Percentiles rank a stretch among this genome's conserved stretches.
phyloP scores from a whole-genome alignment of 2,329 filamentous ascomycete genomes.

The Chrysoporthe austroafricana region DNA sequence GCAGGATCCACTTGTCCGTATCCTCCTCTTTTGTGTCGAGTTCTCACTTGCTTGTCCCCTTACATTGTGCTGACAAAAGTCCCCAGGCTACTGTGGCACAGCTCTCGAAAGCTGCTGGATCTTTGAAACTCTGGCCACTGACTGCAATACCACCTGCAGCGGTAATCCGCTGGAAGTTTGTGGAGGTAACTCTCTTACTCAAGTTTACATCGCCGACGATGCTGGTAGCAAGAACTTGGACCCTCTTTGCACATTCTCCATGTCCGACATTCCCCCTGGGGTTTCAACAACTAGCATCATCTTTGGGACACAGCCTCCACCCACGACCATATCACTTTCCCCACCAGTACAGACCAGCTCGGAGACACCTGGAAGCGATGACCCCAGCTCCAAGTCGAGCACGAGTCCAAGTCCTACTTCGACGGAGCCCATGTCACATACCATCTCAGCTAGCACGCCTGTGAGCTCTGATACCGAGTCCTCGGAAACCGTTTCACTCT shows the following conservation, averaged over 20 bases:
- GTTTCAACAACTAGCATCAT: neutral
- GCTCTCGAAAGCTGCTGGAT: neutral
- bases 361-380: neutral
- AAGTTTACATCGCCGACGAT: neutral
- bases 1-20: neutral
- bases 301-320: neutral
- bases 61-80: neutral
- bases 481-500: neutral
- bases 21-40: neutral
- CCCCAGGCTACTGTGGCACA: neutral
- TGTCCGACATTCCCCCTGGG: neutral
- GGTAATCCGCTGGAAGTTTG: neutral
- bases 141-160: neutral
- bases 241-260: neutral
- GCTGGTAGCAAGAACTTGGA: neutral
- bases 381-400: neutral
- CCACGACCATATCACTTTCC: neutral
- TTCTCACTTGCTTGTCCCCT: neutral
- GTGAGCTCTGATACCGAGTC: neutral
- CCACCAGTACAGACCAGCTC: neutral
- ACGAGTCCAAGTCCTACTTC: neutral
- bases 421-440: neutral
- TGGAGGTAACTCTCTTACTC: neutral
- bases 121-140: neutral
- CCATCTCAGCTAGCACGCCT: neutral